Percentiles rank a stretch among this genome's conserved stretches.
Evolutionary conservation across 2,329 filamentous ascomycete genomes (phyloP).

Genomic region (Thielaviopsis punctulata): DNA sequence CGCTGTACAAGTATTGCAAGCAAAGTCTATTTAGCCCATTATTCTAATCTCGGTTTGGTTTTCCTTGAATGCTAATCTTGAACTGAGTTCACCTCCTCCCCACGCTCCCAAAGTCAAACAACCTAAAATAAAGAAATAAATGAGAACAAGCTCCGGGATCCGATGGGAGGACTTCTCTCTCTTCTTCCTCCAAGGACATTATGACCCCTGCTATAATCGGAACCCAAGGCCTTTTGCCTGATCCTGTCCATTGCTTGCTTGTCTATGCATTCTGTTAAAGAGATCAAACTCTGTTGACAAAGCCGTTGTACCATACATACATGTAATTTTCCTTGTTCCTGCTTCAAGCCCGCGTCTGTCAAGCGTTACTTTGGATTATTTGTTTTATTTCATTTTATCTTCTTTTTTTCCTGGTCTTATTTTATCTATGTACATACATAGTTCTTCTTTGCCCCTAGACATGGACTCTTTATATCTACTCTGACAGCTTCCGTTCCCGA

Average conservation of each 20-base stretch:
- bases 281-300: not conserved
- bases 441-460: not conserved
- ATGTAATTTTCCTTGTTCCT: not conserved
- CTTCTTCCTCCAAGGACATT: too few species aligned
- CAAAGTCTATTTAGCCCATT: too few species aligned
- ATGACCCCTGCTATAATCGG: not conserved
- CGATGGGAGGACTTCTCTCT: not conserved
- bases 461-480: not conserved
- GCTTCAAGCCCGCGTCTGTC: not conserved
- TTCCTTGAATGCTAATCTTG: too few species aligned
- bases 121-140: not conserved
- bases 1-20: too few species aligned
- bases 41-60: too few species aligned
- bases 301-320: not conserved
- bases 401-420: not conserved
- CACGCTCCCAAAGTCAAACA: not conserved
- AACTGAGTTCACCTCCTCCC: too few species aligned
- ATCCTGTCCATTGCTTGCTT: not conserved
- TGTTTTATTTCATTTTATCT: not conserved
- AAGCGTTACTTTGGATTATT: not conserved
- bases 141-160: not conserved
- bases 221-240: not conserved
- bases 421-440: not conserved
- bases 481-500: not conserved
- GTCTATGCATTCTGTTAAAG: not conserved